Conservation (phyloP, 2,329 filamentous ascomycete species). For the Apiospora koreana region DNA sequence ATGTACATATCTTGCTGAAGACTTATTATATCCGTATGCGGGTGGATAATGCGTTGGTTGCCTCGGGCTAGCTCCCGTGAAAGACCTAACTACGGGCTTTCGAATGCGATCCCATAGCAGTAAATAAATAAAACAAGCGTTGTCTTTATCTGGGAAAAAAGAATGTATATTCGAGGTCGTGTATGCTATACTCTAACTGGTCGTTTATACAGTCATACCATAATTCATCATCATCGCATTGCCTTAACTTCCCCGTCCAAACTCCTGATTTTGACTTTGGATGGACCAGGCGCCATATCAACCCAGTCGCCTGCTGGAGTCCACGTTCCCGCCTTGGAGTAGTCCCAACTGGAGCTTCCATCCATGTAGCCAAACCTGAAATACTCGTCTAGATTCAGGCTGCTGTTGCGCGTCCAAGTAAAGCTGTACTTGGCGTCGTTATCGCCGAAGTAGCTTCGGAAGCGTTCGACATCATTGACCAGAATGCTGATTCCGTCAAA, state of each 20-base stretch:
- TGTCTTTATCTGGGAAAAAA: background rate
- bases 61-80: no score
- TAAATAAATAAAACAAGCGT: background rate
- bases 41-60: no score
- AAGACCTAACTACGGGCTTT: background rate
- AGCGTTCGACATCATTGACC: conserved; percentile 84
- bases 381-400: conserved; percentile 61
- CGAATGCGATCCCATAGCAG: background rate
- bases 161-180: background rate
- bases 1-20: background rate
- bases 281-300: conserved; percentile 64
- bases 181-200: background rate
- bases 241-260: conserved; percentile 14
- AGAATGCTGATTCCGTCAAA: conserved; percentile 79
- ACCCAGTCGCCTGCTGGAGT: conserved; percentile 63
- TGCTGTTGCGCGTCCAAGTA: conserved; percentile 57
- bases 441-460: conserved; percentile 68
- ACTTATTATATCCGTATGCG: no score
- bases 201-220: background rate
- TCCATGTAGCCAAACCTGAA: conserved; percentile 77
- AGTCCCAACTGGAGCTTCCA: conserved; percentile 66
- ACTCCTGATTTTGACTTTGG: conserved; percentile 39
- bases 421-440: conserved; percentile 49
- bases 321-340: conserved; percentile 76
- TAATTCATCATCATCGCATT: background rate